These are phyloP conservation scores for Petasospora fabianii DNA, from an alignment of 1,139 yeast genomes.

Conservation along the genomic window DNA sequence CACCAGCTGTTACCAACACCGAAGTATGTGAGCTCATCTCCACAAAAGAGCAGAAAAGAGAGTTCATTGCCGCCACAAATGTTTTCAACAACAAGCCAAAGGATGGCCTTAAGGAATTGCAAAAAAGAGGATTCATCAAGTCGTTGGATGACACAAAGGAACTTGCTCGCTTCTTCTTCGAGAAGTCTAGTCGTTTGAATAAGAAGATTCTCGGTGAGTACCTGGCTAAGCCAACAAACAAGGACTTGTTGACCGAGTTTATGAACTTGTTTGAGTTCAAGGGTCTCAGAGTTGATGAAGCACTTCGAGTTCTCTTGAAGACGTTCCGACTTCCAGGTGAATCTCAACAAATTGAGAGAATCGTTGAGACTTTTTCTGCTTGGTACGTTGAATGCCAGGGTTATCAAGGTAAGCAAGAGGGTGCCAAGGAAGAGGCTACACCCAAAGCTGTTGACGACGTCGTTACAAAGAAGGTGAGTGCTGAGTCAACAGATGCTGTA, in stretches of 20 bases:
- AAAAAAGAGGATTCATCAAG: constrained; percentile 60
- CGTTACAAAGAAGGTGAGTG: constrained; percentile 31
- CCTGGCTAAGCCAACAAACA: constrained; percentile 72
- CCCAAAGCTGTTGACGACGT: not conserved
- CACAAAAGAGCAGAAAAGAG: constrained; percentile 58
- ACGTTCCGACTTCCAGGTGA: constrained; percentile 95
- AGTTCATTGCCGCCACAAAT: constrained; percentile 72
- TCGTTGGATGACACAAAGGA: constrained; percentile 51
- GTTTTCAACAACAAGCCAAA: constrained; percentile 75
- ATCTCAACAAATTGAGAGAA: constrained; percentile 90
- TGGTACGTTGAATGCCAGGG: constrained; percentile 65
- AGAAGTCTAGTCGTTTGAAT: constrained; percentile 76
- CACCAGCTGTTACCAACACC: constrained; percentile 14
- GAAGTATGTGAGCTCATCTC: constrained; percentile 20
- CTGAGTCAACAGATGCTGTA: constrained; percentile 44
- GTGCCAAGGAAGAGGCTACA: constrained; percentile 16
- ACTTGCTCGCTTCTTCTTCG: constrained; percentile 72
- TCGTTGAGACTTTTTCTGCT: constrained; percentile 82
- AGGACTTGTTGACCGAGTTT: constrained; percentile 58
- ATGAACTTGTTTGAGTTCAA: constrained; percentile 71
- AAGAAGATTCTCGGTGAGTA: constrained; percentile 85
- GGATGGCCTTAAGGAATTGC: constrained; percentile 62
- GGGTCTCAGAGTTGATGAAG: constrained; percentile 86
- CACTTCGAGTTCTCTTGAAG: constrained; percentile 74
- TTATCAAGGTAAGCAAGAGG: constrained; percentile 22